phyloP scores from a whole-genome alignment of 2,329 filamentous ascomycete genomes.

The Bipolaris bicolor region DNA sequence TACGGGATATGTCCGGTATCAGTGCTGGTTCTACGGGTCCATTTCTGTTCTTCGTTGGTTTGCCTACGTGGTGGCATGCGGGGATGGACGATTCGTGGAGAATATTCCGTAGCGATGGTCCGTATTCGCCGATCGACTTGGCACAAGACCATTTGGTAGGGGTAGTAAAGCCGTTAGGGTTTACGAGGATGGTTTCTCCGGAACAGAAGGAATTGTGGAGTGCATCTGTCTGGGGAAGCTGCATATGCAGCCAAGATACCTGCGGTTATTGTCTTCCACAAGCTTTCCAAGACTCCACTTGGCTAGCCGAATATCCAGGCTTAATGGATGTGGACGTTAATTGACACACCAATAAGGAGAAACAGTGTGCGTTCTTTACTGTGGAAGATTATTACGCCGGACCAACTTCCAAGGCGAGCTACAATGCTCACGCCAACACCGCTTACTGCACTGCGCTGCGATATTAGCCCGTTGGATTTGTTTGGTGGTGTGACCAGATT shows the following conservation, averaged over 20 bases:
- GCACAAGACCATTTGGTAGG: neutral
- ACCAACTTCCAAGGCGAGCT: neutral
- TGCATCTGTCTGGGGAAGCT: slow-evolving; percentile 5
- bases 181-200: neutral
- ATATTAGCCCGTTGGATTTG: neutral
- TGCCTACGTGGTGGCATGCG: neutral
- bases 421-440: too few relatives aligned
- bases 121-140: neutral
- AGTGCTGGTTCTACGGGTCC: neutral
- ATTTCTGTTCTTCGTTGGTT: neutral
- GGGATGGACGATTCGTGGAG: slow-evolving; percentile 5
- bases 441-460: neutral
- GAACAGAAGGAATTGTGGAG: neutral
- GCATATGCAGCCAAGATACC: neutral
- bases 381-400: neutral
- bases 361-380: neutral
- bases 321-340: neutral
- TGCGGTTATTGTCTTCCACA: neutral
- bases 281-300: slow-evolving; percentile 2
- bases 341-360: neutral
- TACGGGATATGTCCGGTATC: slow-evolving; percentile 1
- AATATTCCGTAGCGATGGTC: neutral
- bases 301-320: neutral
- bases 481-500: neutral
- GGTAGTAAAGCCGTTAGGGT: neutral